Percentiles rank a stretch among this genome's conserved stretches.
Conservation (phyloP, 1,284 basidiomycete genomes). For the Malassezia brasiliensis region DNA sequence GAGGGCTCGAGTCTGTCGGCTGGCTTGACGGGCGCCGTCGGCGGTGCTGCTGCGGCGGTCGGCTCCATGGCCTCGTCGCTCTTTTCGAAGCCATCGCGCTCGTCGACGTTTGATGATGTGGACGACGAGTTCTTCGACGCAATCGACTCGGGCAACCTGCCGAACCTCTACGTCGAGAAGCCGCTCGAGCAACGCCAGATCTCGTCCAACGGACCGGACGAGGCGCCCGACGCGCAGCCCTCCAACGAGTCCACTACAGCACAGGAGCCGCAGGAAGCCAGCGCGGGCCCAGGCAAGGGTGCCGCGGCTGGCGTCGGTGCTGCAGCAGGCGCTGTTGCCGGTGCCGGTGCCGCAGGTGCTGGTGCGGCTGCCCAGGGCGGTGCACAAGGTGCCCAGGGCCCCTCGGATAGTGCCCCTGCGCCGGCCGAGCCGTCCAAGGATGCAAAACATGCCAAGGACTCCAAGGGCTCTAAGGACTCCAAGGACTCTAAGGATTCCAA, state of each 20-base stretch:
- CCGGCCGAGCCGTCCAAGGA: constrained; percentile 8
- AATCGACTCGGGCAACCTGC: constrained; percentile 61
- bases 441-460: background rate
- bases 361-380: background rate
- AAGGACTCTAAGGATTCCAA: background rate
- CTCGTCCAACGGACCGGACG: background rate
- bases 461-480: background rate
- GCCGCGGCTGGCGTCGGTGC: background rate
- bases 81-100: background rate
- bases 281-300: background rate
- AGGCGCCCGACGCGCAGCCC: background rate
- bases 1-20: background rate
- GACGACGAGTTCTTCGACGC: constrained; percentile 98
- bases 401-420: background rate
- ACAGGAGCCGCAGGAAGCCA: background rate
- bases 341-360: background rate
- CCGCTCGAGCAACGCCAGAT: constrained; percentile 20
- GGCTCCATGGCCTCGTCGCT: constrained; percentile 15
- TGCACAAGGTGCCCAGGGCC: background rate
- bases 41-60: background rate
- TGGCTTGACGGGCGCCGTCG: background rate
- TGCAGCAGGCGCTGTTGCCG: background rate
- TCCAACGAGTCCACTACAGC: background rate
- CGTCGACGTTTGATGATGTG: constrained; percentile 54
- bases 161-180: constrained; percentile 34